A percentile compares a stretch with the other conserved stretches of the same genome.
Evolutionary conservation across 805 yeast genomes (phyloP).

Genomic region (Starmerella sp.): DNA sequence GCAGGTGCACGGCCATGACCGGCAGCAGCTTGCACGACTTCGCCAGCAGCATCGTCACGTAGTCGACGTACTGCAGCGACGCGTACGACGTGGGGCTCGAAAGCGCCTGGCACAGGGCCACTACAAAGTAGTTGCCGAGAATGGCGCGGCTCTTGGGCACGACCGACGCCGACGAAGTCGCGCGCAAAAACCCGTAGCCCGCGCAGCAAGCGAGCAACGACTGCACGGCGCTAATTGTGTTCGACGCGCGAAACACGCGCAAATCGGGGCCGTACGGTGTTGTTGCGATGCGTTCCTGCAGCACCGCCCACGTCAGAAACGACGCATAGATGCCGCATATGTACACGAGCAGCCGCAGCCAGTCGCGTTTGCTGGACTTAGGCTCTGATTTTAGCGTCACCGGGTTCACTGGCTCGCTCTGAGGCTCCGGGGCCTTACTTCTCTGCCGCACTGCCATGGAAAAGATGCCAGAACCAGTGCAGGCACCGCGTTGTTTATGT

Average conservation of each 20-base stretch:
- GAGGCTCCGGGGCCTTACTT: not conserved
- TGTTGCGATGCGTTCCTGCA: slow-evolving; percentile 79
- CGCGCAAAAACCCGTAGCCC: slow-evolving; percentile 49
- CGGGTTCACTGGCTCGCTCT: not conserved
- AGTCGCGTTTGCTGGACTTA: not conserved
- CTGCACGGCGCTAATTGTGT: slow-evolving; percentile 66
- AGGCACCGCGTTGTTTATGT: slow-evolving; percentile 1
- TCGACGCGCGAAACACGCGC: slow-evolving; percentile 58
- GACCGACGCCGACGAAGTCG: slow-evolving; percentile 24
- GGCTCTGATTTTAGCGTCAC: not conserved
- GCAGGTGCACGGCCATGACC: slow-evolving; percentile 73
- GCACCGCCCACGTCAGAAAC: slow-evolving; percentile 81
- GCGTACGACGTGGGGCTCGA: slow-evolving; percentile 76
- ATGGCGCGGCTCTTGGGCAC: slow-evolving; percentile 17
- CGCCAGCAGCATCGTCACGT: slow-evolving; percentile 70
- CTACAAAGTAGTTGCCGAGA: slow-evolving; percentile 24
- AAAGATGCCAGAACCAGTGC: not conserved
- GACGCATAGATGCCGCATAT: slow-evolving; percentile 68
- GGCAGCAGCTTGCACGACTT: slow-evolving; percentile 92
- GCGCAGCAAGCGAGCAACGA: slow-evolving; percentile 58
- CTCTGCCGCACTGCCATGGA: not conserved
- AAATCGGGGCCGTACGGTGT: slow-evolving; percentile 53
- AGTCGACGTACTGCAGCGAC: slow-evolving; percentile 73
- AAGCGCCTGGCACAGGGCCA: slow-evolving; percentile 51
- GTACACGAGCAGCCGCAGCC: slow-evolving; percentile 24